Conservation (phyloP, 257 asterid genomes). For the Ocimum tenuiflorum region DNA sequence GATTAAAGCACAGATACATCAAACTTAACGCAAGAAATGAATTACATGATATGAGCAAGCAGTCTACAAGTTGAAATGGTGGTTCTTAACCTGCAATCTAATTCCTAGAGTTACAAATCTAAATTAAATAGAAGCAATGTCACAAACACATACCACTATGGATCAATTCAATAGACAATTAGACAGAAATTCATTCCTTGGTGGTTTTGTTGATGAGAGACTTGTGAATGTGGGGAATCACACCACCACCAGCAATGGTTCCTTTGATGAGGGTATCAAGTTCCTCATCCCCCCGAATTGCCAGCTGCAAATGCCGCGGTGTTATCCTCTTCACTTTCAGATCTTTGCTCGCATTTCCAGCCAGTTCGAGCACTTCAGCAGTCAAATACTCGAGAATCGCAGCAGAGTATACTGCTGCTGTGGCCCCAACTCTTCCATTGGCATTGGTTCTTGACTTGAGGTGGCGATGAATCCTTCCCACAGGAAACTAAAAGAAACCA, state of each 20-base stretch:
- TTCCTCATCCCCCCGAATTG: slow-evolving; percentile 96
- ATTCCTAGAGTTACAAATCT: slow-evolving; percentile 19
- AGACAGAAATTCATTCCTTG: slow-evolving; percentile 50
- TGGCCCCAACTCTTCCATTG: slow-evolving; percentile 91
- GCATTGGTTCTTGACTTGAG: slow-evolving; percentile 76
- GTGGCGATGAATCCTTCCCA: slow-evolving; percentile 93
- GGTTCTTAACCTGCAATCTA: slow-evolving; percentile 12
- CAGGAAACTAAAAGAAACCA: slow-evolving; percentile 58
- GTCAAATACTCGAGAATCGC: slow-evolving; percentile 87
- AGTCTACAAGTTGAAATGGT: neutral
- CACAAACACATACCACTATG: slow-evolving; percentile 8
- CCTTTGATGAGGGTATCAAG: slow-evolving; percentile 93
- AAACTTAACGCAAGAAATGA: slow-evolving; percentile 3
- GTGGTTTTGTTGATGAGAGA: slow-evolving; percentile 97
- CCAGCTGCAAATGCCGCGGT: slow-evolving; percentile 84
- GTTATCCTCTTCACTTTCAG: slow-evolving; percentile 92
- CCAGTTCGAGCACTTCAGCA: slow-evolving; percentile 91
- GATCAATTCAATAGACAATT: slow-evolving; percentile 3
- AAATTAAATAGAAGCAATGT: slow-evolving; percentile 12
- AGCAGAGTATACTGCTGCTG: slow-evolving; percentile 91
- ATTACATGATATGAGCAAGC: slow-evolving; percentile 18
- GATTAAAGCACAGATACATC: neutral
- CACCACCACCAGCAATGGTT: slow-evolving; percentile 97
- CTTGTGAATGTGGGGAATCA: slow-evolving; percentile 94
- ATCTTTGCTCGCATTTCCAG: slow-evolving; percentile 97